Percentiles rank a stretch among this genome's conserved stretches.
phyloP scores from a whole-genome alignment of 257 asterid genomes.

The Solanum peruvianum region DNA sequence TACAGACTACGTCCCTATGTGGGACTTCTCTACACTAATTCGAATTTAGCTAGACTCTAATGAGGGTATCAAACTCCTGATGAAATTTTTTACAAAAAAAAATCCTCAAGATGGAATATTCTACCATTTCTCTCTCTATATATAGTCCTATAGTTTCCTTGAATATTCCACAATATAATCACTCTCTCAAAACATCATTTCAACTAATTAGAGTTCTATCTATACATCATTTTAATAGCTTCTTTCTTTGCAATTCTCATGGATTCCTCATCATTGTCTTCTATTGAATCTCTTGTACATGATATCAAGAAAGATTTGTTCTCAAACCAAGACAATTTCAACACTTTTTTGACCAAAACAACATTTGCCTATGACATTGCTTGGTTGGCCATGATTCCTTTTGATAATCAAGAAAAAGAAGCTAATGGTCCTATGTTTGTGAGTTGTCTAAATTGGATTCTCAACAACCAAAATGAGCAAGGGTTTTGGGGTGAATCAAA shows the following conservation, averaged over 20 bases:
- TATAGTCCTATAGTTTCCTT: not conserved
- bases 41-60: not conserved
- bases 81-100: not conserved
- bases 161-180: not conserved
- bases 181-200: not conserved
- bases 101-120: no score
- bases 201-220: not conserved
- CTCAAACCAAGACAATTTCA: not conserved
- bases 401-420: not conserved
- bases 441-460: conserved; percentile 33
- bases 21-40: not conserved
- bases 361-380: conserved; percentile 48
- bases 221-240: not conserved
- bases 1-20: not conserved
- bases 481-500: conserved; percentile 44
- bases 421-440: conserved; percentile 28
- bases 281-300: conserved; percentile 17
- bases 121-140: not conserved
- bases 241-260: not conserved
- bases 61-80: fast-evolving
- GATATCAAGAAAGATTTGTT: conserved; percentile 28
- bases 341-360: conserved; percentile 8
- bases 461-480: conserved; percentile 28
- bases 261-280: conserved; percentile 16
- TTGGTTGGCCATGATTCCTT: conserved; percentile 53